These are phyloP conservation scores for Wallacemonas collosoma DNA, from an alignment of 208 protist genomes.

Conservation along the genomic window DNA sequence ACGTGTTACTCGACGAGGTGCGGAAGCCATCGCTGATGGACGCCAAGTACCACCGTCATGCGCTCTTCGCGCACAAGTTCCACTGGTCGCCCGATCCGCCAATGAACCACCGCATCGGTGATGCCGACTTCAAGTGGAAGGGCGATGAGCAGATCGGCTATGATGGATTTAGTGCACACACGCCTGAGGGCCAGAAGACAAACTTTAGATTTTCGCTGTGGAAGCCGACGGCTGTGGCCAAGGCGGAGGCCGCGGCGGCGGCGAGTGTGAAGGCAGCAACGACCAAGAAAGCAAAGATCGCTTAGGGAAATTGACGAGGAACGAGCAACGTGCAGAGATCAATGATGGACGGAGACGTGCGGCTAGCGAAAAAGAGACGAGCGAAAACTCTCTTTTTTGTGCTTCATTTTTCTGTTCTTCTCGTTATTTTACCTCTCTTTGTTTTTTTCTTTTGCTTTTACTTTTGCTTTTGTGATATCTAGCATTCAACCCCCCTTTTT, in stretches of 20 bases:
- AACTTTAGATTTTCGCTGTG: constrained; percentile 17
- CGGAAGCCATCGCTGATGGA: constrained; percentile 74
- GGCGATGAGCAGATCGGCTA: constrained; percentile 80
- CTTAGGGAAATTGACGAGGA: not conserved
- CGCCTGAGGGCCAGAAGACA: constrained; percentile 18
- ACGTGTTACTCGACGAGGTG: constrained; percentile 81
- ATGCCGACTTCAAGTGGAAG: constrained; percentile 87
- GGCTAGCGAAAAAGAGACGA: not conserved
- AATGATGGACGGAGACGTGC: not conserved
- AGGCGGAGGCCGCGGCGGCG: not conserved
- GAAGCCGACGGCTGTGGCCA: not conserved
- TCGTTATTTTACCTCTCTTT: not conserved
- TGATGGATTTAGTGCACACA: constrained; percentile 60
- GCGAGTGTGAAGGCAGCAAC: not conserved
- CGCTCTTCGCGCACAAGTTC: constrained; percentile 85
- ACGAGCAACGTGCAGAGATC: no score
- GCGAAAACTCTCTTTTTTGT: not conserved
- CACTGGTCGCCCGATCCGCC: constrained; percentile 70
- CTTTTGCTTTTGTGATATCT: constrained; percentile 10
- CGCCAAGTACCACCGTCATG: constrained; percentile 75
- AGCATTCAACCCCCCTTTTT: not conserved
- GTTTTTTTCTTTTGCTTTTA: no score
- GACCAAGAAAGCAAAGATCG: not conserved
- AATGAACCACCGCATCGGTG: constrained; percentile 70
- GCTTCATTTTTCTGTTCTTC: constrained; percentile 7